Conservation (phyloP, 78 protist genomes). For the Dictyostelium firmibasis region DNA sequence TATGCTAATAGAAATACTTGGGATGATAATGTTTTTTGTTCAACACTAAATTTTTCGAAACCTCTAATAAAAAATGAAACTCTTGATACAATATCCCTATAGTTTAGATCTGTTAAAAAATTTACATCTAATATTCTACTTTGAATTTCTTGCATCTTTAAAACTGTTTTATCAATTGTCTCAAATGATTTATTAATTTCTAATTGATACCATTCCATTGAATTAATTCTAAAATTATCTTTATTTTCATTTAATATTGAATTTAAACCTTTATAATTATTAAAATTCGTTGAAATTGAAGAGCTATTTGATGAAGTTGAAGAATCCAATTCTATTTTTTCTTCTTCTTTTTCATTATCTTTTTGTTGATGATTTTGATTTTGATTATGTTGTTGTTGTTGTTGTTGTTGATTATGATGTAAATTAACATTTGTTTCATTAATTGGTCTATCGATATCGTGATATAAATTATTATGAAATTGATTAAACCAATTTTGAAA, state of each 20-base stretch:
- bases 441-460: not conserved
- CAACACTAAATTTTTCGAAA: conserved; percentile 14
- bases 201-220: conserved; percentile 5
- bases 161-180: not conserved
- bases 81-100: not conserved
- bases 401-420: not conserved
- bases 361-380: not conserved
- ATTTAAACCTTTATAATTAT: not conserved
- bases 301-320: not conserved
- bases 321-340: no score
- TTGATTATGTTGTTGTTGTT: not conserved
- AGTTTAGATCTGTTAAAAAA: not conserved
- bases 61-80: conserved; percentile 29
- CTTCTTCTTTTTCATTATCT: no score
- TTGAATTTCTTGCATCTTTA: conserved; percentile 2
- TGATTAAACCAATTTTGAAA: not conserved
- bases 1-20: not conserved
- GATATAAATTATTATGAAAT: not conserved
- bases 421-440: conserved; percentile 1
- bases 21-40: conserved; percentile 6
- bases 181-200: conserved; percentile 24
- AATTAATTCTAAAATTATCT: not conserved
- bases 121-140: not conserved
- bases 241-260: not conserved
- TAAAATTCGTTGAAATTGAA: not conserved